phyloP scores from a whole-genome alignment of 202 grass and related monocot genomes.

The Tripidium arundinaceum region DNA sequence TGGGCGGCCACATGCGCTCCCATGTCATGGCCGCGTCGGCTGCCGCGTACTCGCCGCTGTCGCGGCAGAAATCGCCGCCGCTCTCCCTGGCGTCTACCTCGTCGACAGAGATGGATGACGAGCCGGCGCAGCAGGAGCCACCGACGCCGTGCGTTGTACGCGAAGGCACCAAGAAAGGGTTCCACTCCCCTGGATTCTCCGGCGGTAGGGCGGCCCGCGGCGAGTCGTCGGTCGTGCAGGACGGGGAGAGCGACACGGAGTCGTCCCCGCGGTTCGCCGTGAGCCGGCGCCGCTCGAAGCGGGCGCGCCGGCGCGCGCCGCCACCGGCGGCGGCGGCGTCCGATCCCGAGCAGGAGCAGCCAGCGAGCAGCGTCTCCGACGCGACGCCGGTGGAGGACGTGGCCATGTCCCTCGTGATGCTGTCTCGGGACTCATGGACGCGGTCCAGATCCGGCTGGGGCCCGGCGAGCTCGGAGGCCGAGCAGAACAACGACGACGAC shows the following conservation, averaged over 20 bases:
- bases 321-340: neutral
- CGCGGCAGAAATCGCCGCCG: slow-evolving; percentile 19
- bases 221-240: slow-evolving; percentile 59
- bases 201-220: neutral
- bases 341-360: slow-evolving; percentile 50
- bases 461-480: slow-evolving; percentile 25
- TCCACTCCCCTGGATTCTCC: slow-evolving; percentile 45
- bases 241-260: slow-evolving; percentile 87
- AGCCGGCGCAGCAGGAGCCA: neutral
- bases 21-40: slow-evolving; percentile 55
- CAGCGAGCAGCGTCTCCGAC: slow-evolving; percentile 67
- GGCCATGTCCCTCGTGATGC: slow-evolving; percentile 76
- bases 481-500: slow-evolving; percentile 30
- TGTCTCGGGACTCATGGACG: slow-evolving; percentile 81
- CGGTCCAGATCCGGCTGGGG: slow-evolving; percentile 37
- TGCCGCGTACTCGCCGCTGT: neutral
- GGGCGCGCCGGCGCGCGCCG: slow-evolving; percentile 29
- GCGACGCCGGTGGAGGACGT: slow-evolving; percentile 68
- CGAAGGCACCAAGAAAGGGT: slow-evolving; percentile 55
- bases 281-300: slow-evolving; percentile 59
- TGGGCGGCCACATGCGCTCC: slow-evolving; percentile 94
- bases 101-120: slow-evolving; percentile 31
- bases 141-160: slow-evolving; percentile 39
- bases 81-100: slow-evolving; percentile 37
- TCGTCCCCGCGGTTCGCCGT: slow-evolving; percentile 48